Evolutionary conservation across 2,329 filamentous ascomycete genomes (phyloP), one percentile per base, ranked within the genome.

Genomic region (Epichloe amarillans): DNA sequence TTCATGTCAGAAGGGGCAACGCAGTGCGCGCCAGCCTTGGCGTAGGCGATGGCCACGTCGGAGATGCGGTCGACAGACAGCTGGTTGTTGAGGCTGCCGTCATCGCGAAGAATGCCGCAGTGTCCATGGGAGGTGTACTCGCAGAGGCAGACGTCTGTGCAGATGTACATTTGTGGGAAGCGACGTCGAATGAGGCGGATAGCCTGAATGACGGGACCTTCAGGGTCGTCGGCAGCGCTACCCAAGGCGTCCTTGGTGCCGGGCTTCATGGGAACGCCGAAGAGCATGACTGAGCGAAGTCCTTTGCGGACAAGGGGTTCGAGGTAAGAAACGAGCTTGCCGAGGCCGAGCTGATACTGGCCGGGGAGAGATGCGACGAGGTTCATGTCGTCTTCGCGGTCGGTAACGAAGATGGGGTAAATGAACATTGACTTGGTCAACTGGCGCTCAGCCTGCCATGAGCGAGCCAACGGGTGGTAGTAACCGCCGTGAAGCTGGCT

Each of bases 1-100:
- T 97, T 98, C 93, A 98, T 98, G 67, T 98, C 93, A 1, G 88
- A 95, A 2, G 93, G 93, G 0, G 93, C 93, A 30, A 98, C 89
- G 66, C 91, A 97, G 69, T 98, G 93, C 0, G 91, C 93, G 52
- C 93, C 93, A 15, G 93, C 93, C 62, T 84, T 78, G n/a, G 93
- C 93, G 65, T 98, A 98, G 36, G 91, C 88, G 56, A 97, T 76
- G n/a, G 93, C 91, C n/a, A 97, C 91, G 65, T 97, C 90, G 3
- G 87, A 91, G 60, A 98, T 90, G 55, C 93, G 84, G 64, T 97
- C 91, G 8, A 97, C 89, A 3, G 89, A 95, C 45, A 95, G 79
- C 56, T 84, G 81, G 65, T 98, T 97, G 77, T 97, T 95, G 53
- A 98, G 76, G 55, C 82, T 86, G 55, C 89, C 89, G 64, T 98